Base-by-base conservation (phyloP, 1,284 basidiomycete species). In the Dichomitus squalens region DNA sequence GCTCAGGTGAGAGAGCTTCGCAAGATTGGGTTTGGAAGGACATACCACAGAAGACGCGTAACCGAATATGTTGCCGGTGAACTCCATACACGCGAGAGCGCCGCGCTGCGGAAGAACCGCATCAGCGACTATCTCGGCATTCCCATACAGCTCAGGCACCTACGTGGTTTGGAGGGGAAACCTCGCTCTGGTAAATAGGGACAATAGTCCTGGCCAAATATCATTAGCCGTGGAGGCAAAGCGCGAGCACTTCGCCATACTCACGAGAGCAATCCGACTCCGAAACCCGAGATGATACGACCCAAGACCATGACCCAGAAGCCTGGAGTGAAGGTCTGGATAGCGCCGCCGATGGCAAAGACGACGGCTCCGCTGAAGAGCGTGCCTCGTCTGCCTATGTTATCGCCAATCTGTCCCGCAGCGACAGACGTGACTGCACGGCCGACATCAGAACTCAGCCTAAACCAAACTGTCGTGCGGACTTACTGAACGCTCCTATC, bases 111-210 rank as follows among this genome's bases (percentile, higher is more conserved):
- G 21, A 16, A 47, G 44, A 1, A 34, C 20, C n/a, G n/a, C 20
- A 27, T 54, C 20, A 65, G 62, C 68, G 51, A 55, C 21, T 49
- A 51, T 58, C 39, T 18, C 57, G 44, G 7, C 47, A 41, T 48
- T 48, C 29, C 9, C 16, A 53, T 18, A 40, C 49, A 34, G 29
- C 35, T 21, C 25, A 23, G 25, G 34, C 39, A 76, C 90, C 54
- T 70, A 92, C 93, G 76, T 97, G 93, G 69, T 94, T 85, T 2
- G 96, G 93, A 14, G 96, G 95, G 2, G 94, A 96, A 50, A 98
- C 94, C 78, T 98, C 96, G 66, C 91, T 93, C 76, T 98, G 96
- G 73, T 98, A 99, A 59, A 98, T 97, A 6, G 96, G 96, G 21
- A 98, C 96, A 61, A 98, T 95, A 58, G 96, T 98, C 52, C 93